phyloP scores from a whole-genome alignment of 2,329 filamentous ascomycete species.

The Ophiostoma montium region DNA sequence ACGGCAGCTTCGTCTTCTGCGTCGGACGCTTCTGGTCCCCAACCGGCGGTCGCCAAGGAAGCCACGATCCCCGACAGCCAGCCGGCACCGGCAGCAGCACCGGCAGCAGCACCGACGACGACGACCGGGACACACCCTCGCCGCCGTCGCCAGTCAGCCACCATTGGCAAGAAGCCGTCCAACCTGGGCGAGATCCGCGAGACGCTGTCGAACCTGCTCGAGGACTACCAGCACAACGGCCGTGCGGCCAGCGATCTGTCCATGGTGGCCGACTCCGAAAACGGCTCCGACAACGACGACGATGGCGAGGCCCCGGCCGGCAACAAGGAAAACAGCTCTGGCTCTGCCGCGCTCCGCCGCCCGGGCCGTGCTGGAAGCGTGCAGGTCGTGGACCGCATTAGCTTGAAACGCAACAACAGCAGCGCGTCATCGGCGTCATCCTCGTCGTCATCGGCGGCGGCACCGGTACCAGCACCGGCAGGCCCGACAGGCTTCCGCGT shows the following conservation, averaged over 20 bases:
- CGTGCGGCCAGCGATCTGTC: conserved; percentile 25
- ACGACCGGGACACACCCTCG: conserved; percentile 3
- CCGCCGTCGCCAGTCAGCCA: conserved; percentile 39
- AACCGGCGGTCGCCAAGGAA: not conserved
- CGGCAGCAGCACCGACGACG: conserved; percentile 20
- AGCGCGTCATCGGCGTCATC: not conserved
- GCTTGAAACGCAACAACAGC: conserved; percentile 41
- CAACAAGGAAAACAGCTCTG: conserved; percentile 5
- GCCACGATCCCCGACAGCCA: conserved; percentile 12
- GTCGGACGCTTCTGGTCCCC: no score
- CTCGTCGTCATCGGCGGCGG: conserved; percentile 6
- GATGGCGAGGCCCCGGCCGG: conserved; percentile 33
- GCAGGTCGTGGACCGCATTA: conserved; percentile 63
- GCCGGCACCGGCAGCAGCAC: conserved; percentile 6
- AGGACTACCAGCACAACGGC: conserved; percentile 39
- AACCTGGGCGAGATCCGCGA: conserved; percentile 70
- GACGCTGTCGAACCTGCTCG: conserved; percentile 70
- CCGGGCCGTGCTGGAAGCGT: conserved; percentile 20
- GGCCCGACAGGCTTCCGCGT: conserved; percentile 43
- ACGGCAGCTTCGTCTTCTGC: conserved; percentile 18
- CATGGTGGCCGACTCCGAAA: conserved; percentile 29
- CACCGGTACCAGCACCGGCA: not conserved
- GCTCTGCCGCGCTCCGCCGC: conserved; percentile 15
- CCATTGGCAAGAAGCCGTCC: conserved; percentile 50
- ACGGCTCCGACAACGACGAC: conserved; percentile 34